Evolutionary conservation across 2,329 filamentous ascomycete genomes (phyloP).

Genomic region (Colletotrichum nymphaeae): DNA sequence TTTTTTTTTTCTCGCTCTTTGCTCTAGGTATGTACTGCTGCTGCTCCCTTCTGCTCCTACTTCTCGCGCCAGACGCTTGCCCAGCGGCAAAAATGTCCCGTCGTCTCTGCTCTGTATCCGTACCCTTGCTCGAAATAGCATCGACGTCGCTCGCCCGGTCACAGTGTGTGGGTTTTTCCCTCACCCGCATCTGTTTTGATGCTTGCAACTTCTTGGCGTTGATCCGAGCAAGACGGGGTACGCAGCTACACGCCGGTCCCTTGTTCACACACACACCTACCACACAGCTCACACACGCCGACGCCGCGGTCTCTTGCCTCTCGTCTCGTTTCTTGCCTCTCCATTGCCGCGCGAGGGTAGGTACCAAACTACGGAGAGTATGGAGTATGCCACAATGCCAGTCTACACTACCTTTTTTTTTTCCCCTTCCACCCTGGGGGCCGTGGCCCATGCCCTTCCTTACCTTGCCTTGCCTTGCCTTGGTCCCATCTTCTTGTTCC

Average conservation of each 20-base stretch:
- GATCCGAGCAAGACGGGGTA: conserved; percentile 37
- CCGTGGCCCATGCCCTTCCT: conserved; percentile 1
- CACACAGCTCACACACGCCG: conserved; percentile 6
- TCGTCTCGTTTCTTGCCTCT: conserved; percentile 3
- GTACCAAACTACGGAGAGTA: too few relatives aligned
- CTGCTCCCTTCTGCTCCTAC: neutral
- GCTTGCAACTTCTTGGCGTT: conserved; percentile 37
- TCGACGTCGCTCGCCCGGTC: conserved; percentile 31
- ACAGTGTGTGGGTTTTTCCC: conserved; percentile 36
- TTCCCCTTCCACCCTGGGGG: neutral
- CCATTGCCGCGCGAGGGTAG: neutral
- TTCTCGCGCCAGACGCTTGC: neutral
- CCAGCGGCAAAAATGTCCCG: conserved; percentile 20
- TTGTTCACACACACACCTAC: conserved; percentile 23
- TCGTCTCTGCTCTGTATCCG: conserved; percentile 12
- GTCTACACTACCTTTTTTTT: neutral
- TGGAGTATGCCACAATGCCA: conserved; percentile 3
- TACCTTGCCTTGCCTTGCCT: conserved; percentile 29
- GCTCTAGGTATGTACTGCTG: neutral
- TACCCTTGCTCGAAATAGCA: conserved; percentile 32
- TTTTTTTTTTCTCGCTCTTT: neutral
- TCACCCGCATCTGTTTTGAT: conserved; percentile 36
- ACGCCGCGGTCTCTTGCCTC: conserved; percentile 29
- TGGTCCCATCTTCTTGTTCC: conserved; percentile 34
- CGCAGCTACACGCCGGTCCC: conserved; percentile 35